phyloP scores from a whole-genome alignment of 768 basidiomycete genomes.

The Amanita subjunquillea region DNA sequence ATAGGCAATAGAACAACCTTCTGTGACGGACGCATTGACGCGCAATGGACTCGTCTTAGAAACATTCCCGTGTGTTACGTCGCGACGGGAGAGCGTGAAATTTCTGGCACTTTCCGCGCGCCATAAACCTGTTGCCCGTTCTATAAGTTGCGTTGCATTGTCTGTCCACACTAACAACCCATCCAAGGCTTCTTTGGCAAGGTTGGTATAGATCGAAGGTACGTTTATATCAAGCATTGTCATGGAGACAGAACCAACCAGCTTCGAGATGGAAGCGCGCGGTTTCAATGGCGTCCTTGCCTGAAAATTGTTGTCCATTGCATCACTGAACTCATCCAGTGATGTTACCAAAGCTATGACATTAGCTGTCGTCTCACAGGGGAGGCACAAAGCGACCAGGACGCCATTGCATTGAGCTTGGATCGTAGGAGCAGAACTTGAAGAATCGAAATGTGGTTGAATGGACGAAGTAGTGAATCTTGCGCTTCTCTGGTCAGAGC shows the following conservation, averaged over 20 bases:
- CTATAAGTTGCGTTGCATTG: constrained; percentile 67
- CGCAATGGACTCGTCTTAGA: background rate
- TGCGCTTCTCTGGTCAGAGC: constrained; percentile 10
- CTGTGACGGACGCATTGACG: background rate
- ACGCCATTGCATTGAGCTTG: constrained; percentile 33
- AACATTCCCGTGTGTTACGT: background rate
- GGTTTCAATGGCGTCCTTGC: constrained; percentile 17
- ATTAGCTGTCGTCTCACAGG: constrained; percentile 27
- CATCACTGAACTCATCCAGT: background rate
- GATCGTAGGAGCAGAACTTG: constrained; percentile 20
- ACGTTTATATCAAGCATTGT: constrained; percentile 30
- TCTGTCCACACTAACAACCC: constrained; percentile 84
- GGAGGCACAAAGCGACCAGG: constrained; percentile 36
- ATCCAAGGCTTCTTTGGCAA: constrained; percentile 63
- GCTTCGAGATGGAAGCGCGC: constrained; percentile 22
- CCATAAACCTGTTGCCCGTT: constrained; percentile 24
- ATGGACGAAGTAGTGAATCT: constrained; percentile 9
- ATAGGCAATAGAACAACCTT: background rate
- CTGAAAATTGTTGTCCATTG: background rate
- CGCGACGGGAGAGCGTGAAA: background rate
- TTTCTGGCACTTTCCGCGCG: background rate
- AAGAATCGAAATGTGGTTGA: background rate
- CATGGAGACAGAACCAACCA: constrained; percentile 11
- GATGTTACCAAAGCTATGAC: background rate
- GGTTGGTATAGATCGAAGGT: constrained; percentile 50